phyloP scores from a whole-genome alignment of 768 basidiomycete species.

The Russula emetica region DNA sequence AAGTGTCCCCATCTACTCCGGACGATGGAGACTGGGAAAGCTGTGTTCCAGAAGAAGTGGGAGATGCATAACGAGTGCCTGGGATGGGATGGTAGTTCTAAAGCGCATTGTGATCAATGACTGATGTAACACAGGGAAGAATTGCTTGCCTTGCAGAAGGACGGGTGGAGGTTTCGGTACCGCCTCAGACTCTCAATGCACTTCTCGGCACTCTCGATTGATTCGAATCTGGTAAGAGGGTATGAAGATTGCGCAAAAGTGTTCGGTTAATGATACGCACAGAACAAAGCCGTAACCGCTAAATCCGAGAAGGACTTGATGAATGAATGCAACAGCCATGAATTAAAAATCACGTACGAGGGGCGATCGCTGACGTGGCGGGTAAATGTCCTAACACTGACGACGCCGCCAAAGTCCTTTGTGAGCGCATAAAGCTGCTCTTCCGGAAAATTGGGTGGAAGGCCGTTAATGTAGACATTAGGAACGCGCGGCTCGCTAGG shows the following conservation, averaged over 20 bases:
- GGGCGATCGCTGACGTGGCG: slow-evolving; percentile 72
- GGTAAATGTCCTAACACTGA: slow-evolving; percentile 81
- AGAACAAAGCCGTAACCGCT: slow-evolving; percentile 78
- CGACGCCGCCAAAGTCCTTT: slow-evolving; percentile 63
- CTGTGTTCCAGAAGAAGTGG: slow-evolving; percentile 21
- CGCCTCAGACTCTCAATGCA: slow-evolving; percentile 69
- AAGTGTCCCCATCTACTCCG: slow-evolving; percentile 36
- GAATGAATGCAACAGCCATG: neutral
- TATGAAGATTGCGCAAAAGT: neutral
- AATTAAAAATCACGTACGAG: slow-evolving; percentile 38
- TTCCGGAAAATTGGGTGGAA: slow-evolving; percentile 79
- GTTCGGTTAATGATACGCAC: slow-evolving; percentile 42
- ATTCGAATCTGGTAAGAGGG: slow-evolving; percentile 52
- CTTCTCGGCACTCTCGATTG: slow-evolving; percentile 61
- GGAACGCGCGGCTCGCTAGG: slow-evolving; percentile 42
- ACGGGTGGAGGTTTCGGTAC: slow-evolving; percentile 77
- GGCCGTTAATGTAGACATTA: slow-evolving; percentile 85
- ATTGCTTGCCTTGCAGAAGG: slow-evolving; percentile 69
- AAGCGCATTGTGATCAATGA: neutral
- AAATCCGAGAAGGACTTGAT: slow-evolving; percentile 23
- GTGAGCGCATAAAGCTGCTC: slow-evolving; percentile 72
- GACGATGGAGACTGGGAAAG: slow-evolving; percentile 18
- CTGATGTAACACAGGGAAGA: slow-evolving; percentile 9
- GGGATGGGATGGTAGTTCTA: slow-evolving; percentile 79
- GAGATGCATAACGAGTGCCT: slow-evolving; percentile 56